Base-by-base conservation (phyloP, 139 green algal species). In the Trebouxia sp. region DNA sequence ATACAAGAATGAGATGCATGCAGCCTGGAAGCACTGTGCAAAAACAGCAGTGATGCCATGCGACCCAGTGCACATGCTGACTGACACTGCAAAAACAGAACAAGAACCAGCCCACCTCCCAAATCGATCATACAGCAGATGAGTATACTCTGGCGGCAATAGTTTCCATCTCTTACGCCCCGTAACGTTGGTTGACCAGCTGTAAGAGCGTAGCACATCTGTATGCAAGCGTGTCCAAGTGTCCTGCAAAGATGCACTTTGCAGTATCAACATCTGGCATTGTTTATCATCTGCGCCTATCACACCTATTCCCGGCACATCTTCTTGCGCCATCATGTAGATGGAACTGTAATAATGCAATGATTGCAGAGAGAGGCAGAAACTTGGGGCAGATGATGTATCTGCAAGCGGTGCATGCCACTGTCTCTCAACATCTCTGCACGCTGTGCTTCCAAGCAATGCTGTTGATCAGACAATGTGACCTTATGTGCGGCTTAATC, bases 201-300 rank as follows among this genome's bases (percentile, higher is more conserved):
- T 92, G 88, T 88, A 93, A 41, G 86, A 94, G 28, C 91, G 86
- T 38, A 98, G 86, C 72, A 98, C 95, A 82, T 98, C 95, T 1
- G 90, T 79, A 82, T 98, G 95, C 51, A 98, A 83, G 10, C 85
- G 84, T 5, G 94, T 98, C 80, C 82, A 91, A 20, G 85, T 91
- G 28, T 93, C 95, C 70, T 81, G 51, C 32, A 65, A 35, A 22
- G 11, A 35, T 9, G 30, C 5, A 69, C 5, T 37, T 8, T 32
- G 0, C 30, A 38, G 22, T 17, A 39, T 28, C n/a, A 39, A 26
- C 22, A 8, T 12, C 56, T 39, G 12, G 56, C 56, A 39, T 35
- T 3, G 48, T 12, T 15, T 15, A 56, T 15, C 14, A 56, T 56
- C 48, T n/a, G n/a, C n/a, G n/a, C n/a, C n/a, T n/a, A n/a, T n/a